Base-by-base conservation (phyloP, 371 early-diverging fungal genomes). In the Actinomucor elegans region DNA sequence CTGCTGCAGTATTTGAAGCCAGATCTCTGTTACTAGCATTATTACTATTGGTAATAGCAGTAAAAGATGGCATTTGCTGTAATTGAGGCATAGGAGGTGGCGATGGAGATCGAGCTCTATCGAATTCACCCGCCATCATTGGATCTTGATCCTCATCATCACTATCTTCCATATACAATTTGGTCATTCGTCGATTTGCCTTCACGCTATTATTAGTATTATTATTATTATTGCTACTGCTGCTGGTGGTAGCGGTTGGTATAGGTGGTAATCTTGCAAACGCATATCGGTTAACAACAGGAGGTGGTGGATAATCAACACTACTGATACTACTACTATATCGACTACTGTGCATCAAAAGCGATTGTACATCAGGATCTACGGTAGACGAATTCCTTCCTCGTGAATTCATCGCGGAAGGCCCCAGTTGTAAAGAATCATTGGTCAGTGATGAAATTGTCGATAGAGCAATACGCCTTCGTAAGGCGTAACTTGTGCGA, bases 231-330 rank as follows among this genome's bases (percentile, higher is more conserved):
- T 4, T 17, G 15, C 23, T 20, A 20, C 29, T n/a, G 7, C 11
- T 23, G 8, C 31, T 21, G 11, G 34, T 34, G 15, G 44, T 14
- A 7, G 44, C 44, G 21, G 54, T 41, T 12, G 70, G 70, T 43
- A 69, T 53, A 7, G 70, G 70, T 7, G 70, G 70, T 12, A 69
- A 43, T 48, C 57, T 53, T 17, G 65, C 70, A 40, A 66, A 42
- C 15, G 62, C 44, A 20, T 66, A 69, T 33, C 51, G 45, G 24
- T 45, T 38, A 32, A 43, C 20, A 33, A 44, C 31, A 3, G 63
- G 47, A n/a, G 51, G 33, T 17, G 50, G 44, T 29, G 49, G 49
- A n/a, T 42, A 24, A 10, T 27, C 20, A 17, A 24, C 38, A 15
- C 40, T 48, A 12, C 43, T 41, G 4, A 23, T 37, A 11, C 18